Evolutionary conservation across 2,329 filamentous ascomycete genomes (phyloP).

Genomic region (Trichophyton benhamiae): DNA sequence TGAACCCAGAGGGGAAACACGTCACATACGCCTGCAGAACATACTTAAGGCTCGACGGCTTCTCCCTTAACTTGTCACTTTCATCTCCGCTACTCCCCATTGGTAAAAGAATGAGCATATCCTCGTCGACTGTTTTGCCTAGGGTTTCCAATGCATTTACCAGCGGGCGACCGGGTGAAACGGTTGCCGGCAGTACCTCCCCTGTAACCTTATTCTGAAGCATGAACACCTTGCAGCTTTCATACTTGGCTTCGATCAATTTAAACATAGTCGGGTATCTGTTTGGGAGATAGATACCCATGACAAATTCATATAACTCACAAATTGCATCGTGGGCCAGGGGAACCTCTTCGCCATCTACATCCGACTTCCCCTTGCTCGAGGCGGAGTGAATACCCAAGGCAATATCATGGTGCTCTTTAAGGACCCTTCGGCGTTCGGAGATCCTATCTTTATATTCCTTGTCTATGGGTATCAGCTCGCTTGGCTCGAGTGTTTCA

Average conservation of each 20-base stretch:
- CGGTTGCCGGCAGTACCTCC: constrained; percentile 28
- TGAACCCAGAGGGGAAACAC: constrained; percentile 49
- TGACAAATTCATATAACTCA: constrained; percentile 47
- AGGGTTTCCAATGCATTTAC: constrained; percentile 37
- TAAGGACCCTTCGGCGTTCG: constrained; percentile 38
- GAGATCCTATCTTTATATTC: constrained; percentile 43
- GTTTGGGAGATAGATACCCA: constrained; percentile 42
- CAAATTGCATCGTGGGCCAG: constrained; percentile 37
- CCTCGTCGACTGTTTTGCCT: constrained; percentile 44
- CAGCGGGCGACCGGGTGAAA: constrained; percentile 23
- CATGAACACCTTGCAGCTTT: constrained; percentile 18
- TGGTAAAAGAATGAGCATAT: constrained; percentile 48
- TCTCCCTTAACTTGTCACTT: not conserved
- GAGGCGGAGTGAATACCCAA: constrained; percentile 23
- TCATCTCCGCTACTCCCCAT: constrained; percentile 1
- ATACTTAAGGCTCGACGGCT: constrained; percentile 31
- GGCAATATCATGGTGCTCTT: constrained; percentile 30
- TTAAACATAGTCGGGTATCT: constrained; percentile 46
- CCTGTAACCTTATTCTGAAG: constrained; percentile 38
- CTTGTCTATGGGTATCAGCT: constrained; percentile 47
- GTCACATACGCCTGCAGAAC: constrained; percentile 44
- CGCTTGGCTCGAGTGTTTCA: constrained; percentile 40
- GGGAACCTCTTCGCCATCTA: constrained; percentile 20
- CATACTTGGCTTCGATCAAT: constrained; percentile 20
- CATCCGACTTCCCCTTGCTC: constrained; percentile 5